Evolutionary conservation across 2,329 filamentous ascomycete genomes (phyloP), one percentile per base, ranked within the genome.

Genomic region (Fusarium dimerum): DNA sequence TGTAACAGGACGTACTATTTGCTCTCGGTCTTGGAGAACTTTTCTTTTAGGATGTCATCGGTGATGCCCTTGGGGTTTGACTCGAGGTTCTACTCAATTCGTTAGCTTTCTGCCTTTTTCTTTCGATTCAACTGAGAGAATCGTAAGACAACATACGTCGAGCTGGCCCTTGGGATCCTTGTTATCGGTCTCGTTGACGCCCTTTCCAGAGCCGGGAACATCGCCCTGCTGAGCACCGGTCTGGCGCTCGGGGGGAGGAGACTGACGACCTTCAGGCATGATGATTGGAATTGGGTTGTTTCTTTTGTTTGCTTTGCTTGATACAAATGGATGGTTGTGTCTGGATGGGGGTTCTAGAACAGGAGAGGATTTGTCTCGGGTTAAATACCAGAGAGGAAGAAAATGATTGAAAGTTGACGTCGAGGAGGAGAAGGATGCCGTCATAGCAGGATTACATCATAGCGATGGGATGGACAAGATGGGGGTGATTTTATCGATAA

Each of bases 231-330:
- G 90, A 50, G 77, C 73, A 54, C 82, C 86, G 38, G 78, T 75
- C 73, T 90, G 89, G 61, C 71, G 68, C 75, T 89, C 85, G 29
- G 89, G 89, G 47, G 85, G 76, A 56, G 91, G 92, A 32, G 91
- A 96, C 74, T 96, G 82, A 68, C 86, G 86, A 70, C 89, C 88
- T 73, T 82, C 73, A 67, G 88, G 86, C 88, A 91, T 90, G 20
- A 26, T 26, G 20, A 26, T 26, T 26, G 20, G 7, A 26, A 7
- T 26, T 26, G n/a, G n/a, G 55, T 59, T 63, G 65, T 59, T 71
- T 58, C 62, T 38, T 41, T 54, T 46, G 17, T 30, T 54, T 45
- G 47, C 47, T 55, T 41, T 45, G 45, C 39, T 44, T 40, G 26
- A 41, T 26, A 30, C 5, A 6, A 40, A 17, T 32, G 10, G 40